phyloP scores from a whole-genome alignment of 1,284 basidiomycete species.

The Pascua sp. region DNA sequence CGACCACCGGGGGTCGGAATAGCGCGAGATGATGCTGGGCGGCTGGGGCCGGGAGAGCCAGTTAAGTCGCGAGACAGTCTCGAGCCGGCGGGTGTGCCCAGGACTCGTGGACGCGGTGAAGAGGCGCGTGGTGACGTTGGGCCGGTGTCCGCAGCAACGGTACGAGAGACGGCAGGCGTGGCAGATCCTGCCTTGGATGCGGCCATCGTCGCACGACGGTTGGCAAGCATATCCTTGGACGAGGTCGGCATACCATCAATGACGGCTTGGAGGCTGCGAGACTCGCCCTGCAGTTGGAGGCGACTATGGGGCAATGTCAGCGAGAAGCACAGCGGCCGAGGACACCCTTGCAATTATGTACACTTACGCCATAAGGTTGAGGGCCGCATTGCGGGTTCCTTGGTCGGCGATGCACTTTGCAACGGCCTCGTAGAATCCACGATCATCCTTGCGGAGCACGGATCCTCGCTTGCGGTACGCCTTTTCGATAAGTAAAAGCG shows the following conservation, averaged over 20 bases:
- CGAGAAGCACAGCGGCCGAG: neutral
- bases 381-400: conserved; percentile 42
- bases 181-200: conserved; percentile 21
- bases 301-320: conserved; percentile 17
- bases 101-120: conserved; percentile 1
- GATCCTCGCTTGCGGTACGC: conserved; percentile 43
- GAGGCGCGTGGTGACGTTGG: conserved; percentile 1
- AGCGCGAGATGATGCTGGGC: conserved; percentile 4
- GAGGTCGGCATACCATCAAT: conserved; percentile 35
- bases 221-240: conserved; percentile 47
- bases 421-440: conserved; percentile 42
- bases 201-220: conserved; percentile 40
- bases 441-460: conserved; percentile 40
- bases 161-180: neutral
- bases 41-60: neutral
- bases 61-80: conserved; percentile 8
- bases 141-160: conserved; percentile 1
- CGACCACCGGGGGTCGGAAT: conserved; percentile 5
- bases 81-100: neutral
- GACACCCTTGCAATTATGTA: neutral
- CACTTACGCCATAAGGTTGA: conserved; percentile 47
- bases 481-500: conserved; percentile 42
- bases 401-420: conserved; percentile 60
- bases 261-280: conserved; percentile 33
- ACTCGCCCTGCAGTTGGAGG: conserved; percentile 43